These are phyloP conservation scores for Alternaria hordeiaustralica DNA, from an alignment of 2,329 filamentous ascomycete species.

Conservation along the genomic window DNA sequence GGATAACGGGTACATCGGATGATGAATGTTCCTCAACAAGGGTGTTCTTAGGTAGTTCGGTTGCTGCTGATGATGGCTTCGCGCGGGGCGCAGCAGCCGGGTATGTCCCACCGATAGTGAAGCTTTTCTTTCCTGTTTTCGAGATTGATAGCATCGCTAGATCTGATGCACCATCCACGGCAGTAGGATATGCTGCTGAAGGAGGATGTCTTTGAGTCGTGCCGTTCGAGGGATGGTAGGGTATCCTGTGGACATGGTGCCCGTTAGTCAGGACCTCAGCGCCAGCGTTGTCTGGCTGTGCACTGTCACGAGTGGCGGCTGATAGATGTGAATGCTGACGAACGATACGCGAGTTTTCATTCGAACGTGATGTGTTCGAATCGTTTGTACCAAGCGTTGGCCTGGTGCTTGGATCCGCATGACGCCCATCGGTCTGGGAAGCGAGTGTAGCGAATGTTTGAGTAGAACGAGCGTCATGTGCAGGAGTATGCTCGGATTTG, in stretches of 20 bases:
- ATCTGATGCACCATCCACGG: slow-evolving; percentile 13
- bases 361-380: slow-evolving; percentile 10
- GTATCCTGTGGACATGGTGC: slow-evolving; percentile 38
- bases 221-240: slow-evolving; percentile 23
- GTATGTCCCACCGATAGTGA: slow-evolving; percentile 17
- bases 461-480: not conserved
- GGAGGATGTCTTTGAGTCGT: slow-evolving; percentile 6
- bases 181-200: slow-evolving; percentile 1
- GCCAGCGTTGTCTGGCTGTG: slow-evolving; percentile 10
- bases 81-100: not conserved
- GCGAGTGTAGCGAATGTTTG: too few relatives aligned
- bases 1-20: slow-evolving; percentile 22
- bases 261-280: slow-evolving; percentile 30
- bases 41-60: not conserved
- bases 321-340: slow-evolving; percentile 19
- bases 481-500: not conserved
- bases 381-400: slow-evolving; percentile 17
- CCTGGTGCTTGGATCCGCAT: not conserved
- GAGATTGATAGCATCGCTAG: slow-evolving; percentile 17
- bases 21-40: not conserved
- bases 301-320: slow-evolving; percentile 3
- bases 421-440: too few relatives aligned
- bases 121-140: slow-evolving; percentile 30
- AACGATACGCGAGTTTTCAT: slow-evolving; percentile 2
- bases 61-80: not conserved